Evolutionary conservation across 2,329 filamentous ascomycete genomes (phyloP).

Genomic region (Ascochyta clinopodiicola): DNA sequence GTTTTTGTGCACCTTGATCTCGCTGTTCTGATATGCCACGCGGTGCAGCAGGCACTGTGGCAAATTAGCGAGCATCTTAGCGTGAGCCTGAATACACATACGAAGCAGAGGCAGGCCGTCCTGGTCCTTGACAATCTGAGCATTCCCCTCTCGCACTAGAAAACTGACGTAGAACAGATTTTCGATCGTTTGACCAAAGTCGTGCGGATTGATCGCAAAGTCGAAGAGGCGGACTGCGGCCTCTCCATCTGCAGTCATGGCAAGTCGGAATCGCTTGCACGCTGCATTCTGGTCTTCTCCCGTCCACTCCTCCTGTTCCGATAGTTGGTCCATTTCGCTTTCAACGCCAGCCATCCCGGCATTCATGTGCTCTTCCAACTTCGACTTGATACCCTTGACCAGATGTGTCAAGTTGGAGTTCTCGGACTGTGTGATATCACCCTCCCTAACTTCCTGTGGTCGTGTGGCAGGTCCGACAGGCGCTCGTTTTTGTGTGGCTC

Average conservation of each 20-base stretch:
- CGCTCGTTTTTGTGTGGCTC: constrained; percentile 72
- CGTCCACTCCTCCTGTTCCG: constrained; percentile 29
- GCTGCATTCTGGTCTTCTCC: constrained; percentile 55
- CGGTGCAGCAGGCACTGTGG: constrained; percentile 52
- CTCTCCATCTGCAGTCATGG: constrained; percentile 65
- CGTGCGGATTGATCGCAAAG: constrained; percentile 87
- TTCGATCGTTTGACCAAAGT: constrained; percentile 93
- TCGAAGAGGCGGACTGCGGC: constrained; percentile 73
- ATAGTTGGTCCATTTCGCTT: constrained; percentile 27
- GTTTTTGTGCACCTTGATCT: constrained; percentile 60
- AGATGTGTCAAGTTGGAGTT: constrained; percentile 80
- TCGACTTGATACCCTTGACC: constrained; percentile 74
- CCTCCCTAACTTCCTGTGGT: constrained; percentile 77
- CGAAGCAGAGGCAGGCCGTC: constrained; percentile 78
- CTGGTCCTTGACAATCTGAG: constrained; percentile 76
- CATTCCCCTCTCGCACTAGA: constrained; percentile 82
- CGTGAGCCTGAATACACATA: constrained; percentile 56
- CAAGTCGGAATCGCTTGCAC: constrained; percentile 71
- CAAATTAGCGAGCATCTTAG: constrained; percentile 6
- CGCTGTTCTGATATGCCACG: constrained; percentile 61
- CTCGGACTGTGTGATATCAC: constrained; percentile 77
- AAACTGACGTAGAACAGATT: constrained; percentile 98
- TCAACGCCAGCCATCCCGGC: constrained; percentile 52
- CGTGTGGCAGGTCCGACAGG: constrained; percentile 71
- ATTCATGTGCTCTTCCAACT: constrained; percentile 58